These are phyloP conservation scores for Tympanopsis confertula DNA, from an alignment of 2,329 filamentous ascomycete genomes.

Conservation along the genomic window DNA sequence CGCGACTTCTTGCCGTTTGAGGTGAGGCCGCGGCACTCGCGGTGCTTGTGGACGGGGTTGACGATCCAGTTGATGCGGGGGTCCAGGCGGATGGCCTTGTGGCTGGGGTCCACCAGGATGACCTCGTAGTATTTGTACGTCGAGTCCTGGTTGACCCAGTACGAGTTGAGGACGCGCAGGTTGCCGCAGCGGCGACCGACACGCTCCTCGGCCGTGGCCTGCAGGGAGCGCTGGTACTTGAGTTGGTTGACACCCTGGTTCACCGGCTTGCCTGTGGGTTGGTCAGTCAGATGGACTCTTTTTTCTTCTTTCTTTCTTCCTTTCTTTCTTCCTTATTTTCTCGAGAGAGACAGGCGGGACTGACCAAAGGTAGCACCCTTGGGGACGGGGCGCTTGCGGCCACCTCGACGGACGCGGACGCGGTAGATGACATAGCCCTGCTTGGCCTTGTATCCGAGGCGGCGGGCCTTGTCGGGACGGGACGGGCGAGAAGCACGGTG, in stretches of 20 bases:
- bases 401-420: conserved; percentile 93
- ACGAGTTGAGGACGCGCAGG: conserved; percentile 98
- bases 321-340: conserved; percentile 4
- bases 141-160: conserved; percentile 99
- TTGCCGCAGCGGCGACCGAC: conserved; percentile 98
- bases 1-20: conserved; percentile 99
- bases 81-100: conserved; percentile 99
- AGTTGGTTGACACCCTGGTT: conserved; percentile 99
- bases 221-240: conserved; percentile 99
- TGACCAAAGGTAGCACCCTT: conserved; percentile 99
- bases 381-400: conserved; percentile 88
- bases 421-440: conserved; percentile 99
- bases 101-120: conserved; percentile 98
- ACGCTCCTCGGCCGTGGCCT: conserved; percentile 97
- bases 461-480: conserved; percentile 98
- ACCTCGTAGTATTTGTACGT: conserved; percentile 99
- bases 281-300: conserved; percentile 1
- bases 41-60: conserved; percentile 99
- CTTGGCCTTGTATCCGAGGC: conserved; percentile 99
- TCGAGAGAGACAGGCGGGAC: conserved; percentile 17
- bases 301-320: conserved; percentile 5
- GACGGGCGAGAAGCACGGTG: conserved; percentile 97
- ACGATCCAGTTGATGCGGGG: conserved; percentile 99
- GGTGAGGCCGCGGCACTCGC: conserved; percentile 92
- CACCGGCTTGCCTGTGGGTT: conserved; percentile 83